Evolutionary conservation across 805 yeast species (phyloP).

Genomic region (Candida saitoana): DNA sequence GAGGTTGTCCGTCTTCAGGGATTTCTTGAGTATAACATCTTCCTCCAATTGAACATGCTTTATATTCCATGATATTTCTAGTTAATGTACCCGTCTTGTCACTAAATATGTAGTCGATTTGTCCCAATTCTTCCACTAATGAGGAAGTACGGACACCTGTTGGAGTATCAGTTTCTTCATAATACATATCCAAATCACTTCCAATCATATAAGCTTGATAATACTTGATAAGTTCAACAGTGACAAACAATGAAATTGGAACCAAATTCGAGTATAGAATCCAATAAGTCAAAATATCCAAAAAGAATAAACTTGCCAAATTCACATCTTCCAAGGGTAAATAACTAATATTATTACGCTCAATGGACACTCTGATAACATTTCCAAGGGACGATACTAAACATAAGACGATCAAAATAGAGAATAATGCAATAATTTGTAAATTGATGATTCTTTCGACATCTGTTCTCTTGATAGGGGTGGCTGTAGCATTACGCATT

Average conservation of each 20-base stretch:
- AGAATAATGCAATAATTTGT: slow-evolving; percentile 85
- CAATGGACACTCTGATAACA: slow-evolving; percentile 62
- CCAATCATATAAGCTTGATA: slow-evolving; percentile 93
- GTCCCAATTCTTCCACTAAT: slow-evolving; percentile 95
- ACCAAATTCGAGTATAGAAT: slow-evolving; percentile 92
- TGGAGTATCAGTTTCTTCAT: slow-evolving; percentile 85
- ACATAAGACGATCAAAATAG: slow-evolving; percentile 69
- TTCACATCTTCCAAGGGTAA: slow-evolving; percentile 65
- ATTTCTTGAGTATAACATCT: slow-evolving; percentile 80
- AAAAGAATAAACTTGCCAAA: slow-evolving; percentile 69
- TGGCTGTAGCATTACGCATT: slow-evolving; percentile 98
- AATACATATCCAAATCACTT: slow-evolving; percentile 90
- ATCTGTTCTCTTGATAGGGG: slow-evolving; percentile 95
- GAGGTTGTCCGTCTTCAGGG: slow-evolving; percentile 84
- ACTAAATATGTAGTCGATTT: slow-evolving; percentile 91
- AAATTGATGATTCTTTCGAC: slow-evolving; percentile 92
- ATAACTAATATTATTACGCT: slow-evolving; percentile 54
- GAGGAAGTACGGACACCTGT: slow-evolving; percentile 94
- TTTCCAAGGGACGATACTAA: slow-evolving; percentile 85
- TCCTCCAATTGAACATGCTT: slow-evolving; percentile 90
- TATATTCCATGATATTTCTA: slow-evolving; percentile 94
- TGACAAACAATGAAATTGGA: slow-evolving; percentile 95
- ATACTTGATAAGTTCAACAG: slow-evolving; percentile 92
- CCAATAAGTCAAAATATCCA: slow-evolving; percentile 91
- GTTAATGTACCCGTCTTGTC: slow-evolving; percentile 98